These are phyloP conservation scores for Cyclotella sp. DNA, from an alignment of 108 stramenopile genomes.

Conservation along the genomic window DNA sequence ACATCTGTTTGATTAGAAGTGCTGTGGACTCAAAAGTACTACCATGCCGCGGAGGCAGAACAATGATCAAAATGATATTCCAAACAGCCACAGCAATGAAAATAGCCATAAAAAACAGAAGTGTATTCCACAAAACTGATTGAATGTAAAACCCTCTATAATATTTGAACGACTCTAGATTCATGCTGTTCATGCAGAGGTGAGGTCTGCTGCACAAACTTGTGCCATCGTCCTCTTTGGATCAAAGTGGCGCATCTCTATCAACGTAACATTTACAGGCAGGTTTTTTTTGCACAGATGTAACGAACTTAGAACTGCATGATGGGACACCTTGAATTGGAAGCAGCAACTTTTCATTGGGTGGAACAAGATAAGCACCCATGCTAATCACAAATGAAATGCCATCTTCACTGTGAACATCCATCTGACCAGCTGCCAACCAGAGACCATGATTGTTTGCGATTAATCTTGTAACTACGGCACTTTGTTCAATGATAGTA, in stretches of 20 bases:
- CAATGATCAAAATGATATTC: constrained; percentile 1
- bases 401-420: constrained; percentile 28
- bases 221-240: background rate
- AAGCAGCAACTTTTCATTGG: constrained; percentile 23
- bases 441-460: constrained; percentile 26
- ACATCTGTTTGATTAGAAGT: no score
- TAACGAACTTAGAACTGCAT: constrained; percentile 19
- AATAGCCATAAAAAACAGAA: background rate
- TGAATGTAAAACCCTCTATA: constrained; percentile 11
- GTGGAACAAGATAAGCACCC: constrained; percentile 22
- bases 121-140: constrained; percentile 1
- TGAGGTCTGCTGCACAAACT: constrained; percentile 27
- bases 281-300: constrained; percentile 17
- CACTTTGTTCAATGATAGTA: no score
- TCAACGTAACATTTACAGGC: constrained; percentile 32
- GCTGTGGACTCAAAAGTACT: no score
- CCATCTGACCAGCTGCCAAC: constrained; percentile 32
- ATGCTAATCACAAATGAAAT: constrained; percentile 37
- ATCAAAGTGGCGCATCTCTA: constrained; percentile 20
- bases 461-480: constrained; percentile 21
- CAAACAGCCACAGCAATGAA: background rate
- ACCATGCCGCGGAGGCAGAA: no score
- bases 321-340: constrained; percentile 17
- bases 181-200: constrained; percentile 19
- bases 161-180: constrained; percentile 21